Conservation (phyloP, 495 filamentous ascomycete species). For the Penicillium silybi region DNA sequence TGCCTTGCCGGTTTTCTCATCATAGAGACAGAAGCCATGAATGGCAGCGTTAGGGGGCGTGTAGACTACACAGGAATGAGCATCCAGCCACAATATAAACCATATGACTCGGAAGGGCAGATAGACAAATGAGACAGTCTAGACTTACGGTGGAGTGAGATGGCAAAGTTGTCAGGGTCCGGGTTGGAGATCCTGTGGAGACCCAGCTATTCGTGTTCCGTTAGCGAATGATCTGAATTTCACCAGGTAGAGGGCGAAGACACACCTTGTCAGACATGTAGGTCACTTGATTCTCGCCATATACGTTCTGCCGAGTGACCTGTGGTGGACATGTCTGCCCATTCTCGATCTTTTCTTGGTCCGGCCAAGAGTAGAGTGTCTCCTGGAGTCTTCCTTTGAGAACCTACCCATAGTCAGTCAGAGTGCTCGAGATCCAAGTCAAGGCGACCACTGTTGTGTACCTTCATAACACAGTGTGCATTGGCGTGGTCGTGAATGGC, state of each 20-base stretch:
- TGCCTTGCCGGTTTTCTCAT: slow-evolving; percentile 66
- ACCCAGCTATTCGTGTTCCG: slow-evolving; percentile 52
- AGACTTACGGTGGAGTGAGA: slow-evolving; percentile 76
- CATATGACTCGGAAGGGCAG: background rate
- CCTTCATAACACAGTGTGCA: slow-evolving; percentile 71
- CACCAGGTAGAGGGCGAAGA: background rate
- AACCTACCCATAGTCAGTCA: slow-evolving; percentile 38
- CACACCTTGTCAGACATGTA: slow-evolving; percentile 76
- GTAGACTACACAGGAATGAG: slow-evolving; percentile 56
- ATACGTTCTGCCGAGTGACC: slow-evolving; percentile 42
- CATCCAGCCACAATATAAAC: background rate
- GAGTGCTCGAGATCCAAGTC: background rate
- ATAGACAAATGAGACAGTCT: background rate
- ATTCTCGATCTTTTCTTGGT: slow-evolving; percentile 39
- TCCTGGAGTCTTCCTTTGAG: slow-evolving; percentile 74
- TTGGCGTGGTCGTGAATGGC: slow-evolving; percentile 86
- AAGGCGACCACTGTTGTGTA: slow-evolving; percentile 9
- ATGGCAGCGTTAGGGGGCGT: slow-evolving; percentile 83
- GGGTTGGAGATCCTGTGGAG: slow-evolving; percentile 79
- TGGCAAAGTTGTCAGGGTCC: slow-evolving; percentile 64
- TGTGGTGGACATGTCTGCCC: slow-evolving; percentile 47
- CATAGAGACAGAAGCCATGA: slow-evolving; percentile 69
- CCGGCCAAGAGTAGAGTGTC: slow-evolving; percentile 74
- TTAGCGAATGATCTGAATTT: background rate
- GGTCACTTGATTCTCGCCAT: slow-evolving; percentile 61